phyloP scores from a whole-genome alignment of 1,284 basidiomycete genomes.

The Ceratobasidium sp. region DNA sequence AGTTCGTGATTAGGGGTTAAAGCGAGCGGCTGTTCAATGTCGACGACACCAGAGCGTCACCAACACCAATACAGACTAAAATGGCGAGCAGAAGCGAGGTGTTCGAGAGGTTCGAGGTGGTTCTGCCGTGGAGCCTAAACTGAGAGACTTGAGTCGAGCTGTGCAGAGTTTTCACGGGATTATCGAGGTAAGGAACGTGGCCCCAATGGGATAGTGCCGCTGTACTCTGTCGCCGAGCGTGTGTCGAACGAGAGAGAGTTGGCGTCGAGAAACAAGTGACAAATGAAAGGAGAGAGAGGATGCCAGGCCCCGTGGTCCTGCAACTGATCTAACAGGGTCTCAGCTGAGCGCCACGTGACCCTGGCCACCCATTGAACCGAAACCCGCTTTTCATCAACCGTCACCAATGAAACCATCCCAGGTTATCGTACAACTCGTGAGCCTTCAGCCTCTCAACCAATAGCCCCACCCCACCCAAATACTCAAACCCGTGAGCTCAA shows the following conservation, averaged over 20 bases:
- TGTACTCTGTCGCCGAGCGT: conserved; percentile 8
- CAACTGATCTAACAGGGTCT: conserved; percentile 10
- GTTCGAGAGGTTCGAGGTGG: neutral
- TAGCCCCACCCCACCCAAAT: no score
- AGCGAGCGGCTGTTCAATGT: neutral
- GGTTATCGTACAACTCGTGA: no score
- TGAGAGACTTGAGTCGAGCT: conserved; percentile 3
- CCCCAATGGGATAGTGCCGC: neutral
- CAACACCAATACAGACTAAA: neutral
- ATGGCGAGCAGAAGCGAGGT: neutral
- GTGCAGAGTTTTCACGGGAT: conserved; percentile 1
- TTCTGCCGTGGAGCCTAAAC: neutral
- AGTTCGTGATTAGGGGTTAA: conserved; percentile 21
- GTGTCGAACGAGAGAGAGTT: conserved; percentile 6
- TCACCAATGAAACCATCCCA: no score
- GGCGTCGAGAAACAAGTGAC: conserved; percentile 6
- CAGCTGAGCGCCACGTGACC: neutral
- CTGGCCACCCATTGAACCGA: no score
- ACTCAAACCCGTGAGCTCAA: no score
- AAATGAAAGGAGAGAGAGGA: conserved; percentile 17
- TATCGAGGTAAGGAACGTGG: conserved; percentile 1
- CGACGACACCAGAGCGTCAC: neutral
- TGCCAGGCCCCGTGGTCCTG: neutral
- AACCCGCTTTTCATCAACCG: no score
- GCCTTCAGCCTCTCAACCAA: no score